A percentile compares a stretch with the other conserved stretches of the same genome.
These are phyloP conservation scores for Seiridium unicorne DNA, from an alignment of 2,329 filamentous ascomycete genomes.

Conservation along the genomic window DNA sequence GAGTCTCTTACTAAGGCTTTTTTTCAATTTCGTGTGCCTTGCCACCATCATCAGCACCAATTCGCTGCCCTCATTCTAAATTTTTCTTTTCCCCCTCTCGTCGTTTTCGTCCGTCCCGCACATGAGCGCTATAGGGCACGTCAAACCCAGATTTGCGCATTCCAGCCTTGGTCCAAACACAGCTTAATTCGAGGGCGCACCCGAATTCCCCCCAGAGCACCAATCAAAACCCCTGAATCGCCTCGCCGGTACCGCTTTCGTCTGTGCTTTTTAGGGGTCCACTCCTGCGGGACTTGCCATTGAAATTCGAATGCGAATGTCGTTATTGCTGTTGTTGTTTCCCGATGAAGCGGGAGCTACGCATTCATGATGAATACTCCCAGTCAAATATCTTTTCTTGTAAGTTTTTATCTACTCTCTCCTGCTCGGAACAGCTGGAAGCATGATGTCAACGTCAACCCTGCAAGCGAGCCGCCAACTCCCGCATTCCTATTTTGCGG, in stretches of 20 bases:
- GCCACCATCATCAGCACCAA: neutral
- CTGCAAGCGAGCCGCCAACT: neutral
- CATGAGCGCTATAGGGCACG: neutral
- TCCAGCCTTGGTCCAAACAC: too few species aligned
- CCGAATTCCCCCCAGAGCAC: too few species aligned
- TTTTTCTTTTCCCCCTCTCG: neutral
- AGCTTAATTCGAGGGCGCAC: too few species aligned
- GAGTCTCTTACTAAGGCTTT: constrained; percentile 5
- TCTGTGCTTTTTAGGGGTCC: constrained; percentile 23
- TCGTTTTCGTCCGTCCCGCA: neutral
- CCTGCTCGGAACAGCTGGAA: neutral
- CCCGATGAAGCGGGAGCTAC: constrained; percentile 6
- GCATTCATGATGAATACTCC: constrained; percentile 27
- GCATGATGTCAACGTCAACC: neutral
- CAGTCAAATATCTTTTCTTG: constrained; percentile 31
- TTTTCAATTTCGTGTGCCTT: neutral
- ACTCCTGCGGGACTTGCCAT: constrained; percentile 10
- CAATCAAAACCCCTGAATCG: neutral
- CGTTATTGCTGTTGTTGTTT: neutral
- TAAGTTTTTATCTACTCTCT: constrained; percentile 16
- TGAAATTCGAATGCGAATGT: too few species aligned
- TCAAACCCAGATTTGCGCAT: neutral
- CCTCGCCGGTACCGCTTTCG: constrained; percentile 7
- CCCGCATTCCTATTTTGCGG: neutral
- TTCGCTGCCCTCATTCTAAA: neutral